phyloP scores from a whole-genome alignment of 257 asterid species.

The Solanum dulcamara region DNA sequence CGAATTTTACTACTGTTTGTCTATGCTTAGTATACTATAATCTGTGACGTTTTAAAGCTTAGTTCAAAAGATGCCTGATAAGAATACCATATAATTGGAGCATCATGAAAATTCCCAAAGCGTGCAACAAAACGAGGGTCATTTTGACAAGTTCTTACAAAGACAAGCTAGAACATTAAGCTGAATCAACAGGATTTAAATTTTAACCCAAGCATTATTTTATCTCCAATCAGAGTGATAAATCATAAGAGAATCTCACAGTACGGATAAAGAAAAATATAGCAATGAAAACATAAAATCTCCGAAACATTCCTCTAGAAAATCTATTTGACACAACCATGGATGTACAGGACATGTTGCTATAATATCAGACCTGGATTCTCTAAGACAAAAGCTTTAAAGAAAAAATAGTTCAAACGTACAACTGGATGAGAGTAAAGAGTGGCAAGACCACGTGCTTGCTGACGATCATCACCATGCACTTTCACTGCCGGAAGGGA shows the following conservation, averaged over 20 bases:
- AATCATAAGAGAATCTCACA: not conserved
- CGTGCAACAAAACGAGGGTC: not conserved
- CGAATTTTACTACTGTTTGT: not conserved
- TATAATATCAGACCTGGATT: not conserved
- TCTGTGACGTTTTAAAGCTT: not conserved
- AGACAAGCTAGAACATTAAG: not conserved
- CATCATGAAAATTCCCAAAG: not conserved
- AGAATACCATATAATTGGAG: not conserved
- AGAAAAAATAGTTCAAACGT: conserved; percentile 16
- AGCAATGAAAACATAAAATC: not conserved
- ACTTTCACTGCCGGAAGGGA: conserved; percentile 66
- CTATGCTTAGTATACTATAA: not conserved
- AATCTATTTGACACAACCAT: not conserved
- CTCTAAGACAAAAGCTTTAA: not conserved
- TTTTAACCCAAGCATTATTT: not conserved
- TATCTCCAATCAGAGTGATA: not conserved
- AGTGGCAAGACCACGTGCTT: conserved; percentile 87
- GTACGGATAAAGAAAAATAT: not conserved
- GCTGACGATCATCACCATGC: conserved; percentile 76
- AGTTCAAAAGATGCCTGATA: not conserved
- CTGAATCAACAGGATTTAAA: not conserved
- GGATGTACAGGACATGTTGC: not conserved
- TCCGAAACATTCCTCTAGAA: not conserved
- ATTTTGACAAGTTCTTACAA: not conserved
- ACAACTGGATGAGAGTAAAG: conserved; percentile 95